These are phyloP conservation scores for Cercis canadensis DNA, from an alignment of 306 rosid species.

Conservation along the genomic window DNA sequence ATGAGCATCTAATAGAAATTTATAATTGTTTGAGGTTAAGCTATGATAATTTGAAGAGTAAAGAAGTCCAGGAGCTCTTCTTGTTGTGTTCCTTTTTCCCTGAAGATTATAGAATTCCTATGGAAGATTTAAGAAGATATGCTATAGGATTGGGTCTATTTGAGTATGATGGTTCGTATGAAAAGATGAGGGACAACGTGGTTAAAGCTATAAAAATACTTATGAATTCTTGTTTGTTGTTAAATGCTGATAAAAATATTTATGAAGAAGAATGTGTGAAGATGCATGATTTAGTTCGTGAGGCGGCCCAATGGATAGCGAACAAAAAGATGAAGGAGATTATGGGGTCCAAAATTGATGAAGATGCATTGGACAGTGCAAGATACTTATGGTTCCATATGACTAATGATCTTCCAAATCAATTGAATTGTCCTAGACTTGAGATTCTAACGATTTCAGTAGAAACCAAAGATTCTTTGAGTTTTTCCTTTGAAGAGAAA, in stretches of 20 bases:
- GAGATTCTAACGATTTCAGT: neutral
- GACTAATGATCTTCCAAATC: neutral
- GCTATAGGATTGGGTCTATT: neutral
- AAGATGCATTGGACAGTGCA: too few relatives aligned
- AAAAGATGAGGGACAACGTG: too few relatives aligned
- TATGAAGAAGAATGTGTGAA: neutral
- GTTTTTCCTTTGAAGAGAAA: too few relatives aligned
- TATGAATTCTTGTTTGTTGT: neutral
- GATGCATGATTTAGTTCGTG: neutral
- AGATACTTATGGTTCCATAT: neutral
- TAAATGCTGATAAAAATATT: too few relatives aligned
- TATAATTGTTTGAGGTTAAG: neutral
- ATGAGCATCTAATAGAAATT: neutral
- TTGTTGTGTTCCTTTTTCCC: conserved; percentile 1
- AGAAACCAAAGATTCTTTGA: too few relatives aligned
- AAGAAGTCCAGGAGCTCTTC: neutral
- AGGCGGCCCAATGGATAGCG: neutral
- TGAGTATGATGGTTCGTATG: neutral
- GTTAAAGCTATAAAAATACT: too few relatives aligned
- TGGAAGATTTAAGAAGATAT: neutral
- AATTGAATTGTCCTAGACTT: neutral
- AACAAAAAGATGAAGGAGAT: neutral
- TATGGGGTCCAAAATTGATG: accelerated
- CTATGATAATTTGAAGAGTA: neutral
- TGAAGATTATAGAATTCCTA: neutral